Base-by-base conservation (phyloP, 129 eudicot genomes). In the Pseudognaphalium luteoalbum region DNA sequence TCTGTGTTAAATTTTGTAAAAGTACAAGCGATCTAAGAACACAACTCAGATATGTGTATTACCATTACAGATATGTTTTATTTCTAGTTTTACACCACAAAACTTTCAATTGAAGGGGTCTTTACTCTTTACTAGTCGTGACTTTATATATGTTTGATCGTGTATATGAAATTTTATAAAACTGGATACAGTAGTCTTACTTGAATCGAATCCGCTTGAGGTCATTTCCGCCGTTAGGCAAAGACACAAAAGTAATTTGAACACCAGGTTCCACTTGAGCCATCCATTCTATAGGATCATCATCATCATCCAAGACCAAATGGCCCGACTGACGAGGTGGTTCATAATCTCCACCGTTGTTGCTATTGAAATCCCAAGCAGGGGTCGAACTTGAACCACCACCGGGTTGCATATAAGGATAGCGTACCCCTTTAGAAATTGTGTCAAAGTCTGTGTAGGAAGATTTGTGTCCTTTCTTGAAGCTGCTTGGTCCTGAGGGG, bases 231-330 rank as follows among this genome's bases (percentile, higher is more conserved):
- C 96, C 96, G 14, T 85, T 75, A 64, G 96, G 89, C 76, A 93
- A 91, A 74, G 98, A 87, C 62, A 83, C 96, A 79, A 93, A 93
- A 12, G 98, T 93, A 73, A 93, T 93, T 69, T 93, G 98, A 71
- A 93, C 95, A 64, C 98, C 98, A 12, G 97, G 96, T 80, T 93
- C 98, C 70, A 90, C 98, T 74, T 93, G 98, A 20, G 98, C 98
- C 87, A 82, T 88, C 98, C 98, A 93, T 57, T 93, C 97, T 12
- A 88, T 88, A 6, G 97, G 91, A 56, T 88, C 97, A 62, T 87
- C 93, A 30, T 90, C 97, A 37, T 93, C 92, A 70, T 93, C 91
- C 72, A 90, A 37, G 71, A 85, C 84, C 70, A 90, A 70, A 54
- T 86, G 92, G 75, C 90, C 86, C 22, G 88, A 80, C 50, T 82